phyloP scores from a whole-genome alignment of 495 filamentous ascomycete species.

The Trichoderma gamsii region DNA sequence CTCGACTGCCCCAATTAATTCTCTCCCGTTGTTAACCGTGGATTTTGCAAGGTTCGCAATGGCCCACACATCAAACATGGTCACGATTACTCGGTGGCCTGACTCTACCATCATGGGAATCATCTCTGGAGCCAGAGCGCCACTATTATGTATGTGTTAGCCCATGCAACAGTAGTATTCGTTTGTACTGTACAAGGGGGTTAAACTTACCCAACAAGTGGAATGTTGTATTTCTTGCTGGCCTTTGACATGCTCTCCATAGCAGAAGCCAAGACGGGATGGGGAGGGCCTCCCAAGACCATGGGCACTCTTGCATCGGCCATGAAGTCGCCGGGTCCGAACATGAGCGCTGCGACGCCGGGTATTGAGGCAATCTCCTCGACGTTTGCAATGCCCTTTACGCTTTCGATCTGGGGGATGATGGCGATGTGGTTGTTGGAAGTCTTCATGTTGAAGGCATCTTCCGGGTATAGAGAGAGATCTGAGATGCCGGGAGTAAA shows the following conservation, averaged over 20 bases:
- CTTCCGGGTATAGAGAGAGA: constrained; percentile 19
- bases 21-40: no score
- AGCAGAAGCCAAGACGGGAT: not conserved
- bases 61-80: not conserved
- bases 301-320: constrained; percentile 2
- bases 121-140: not conserved
- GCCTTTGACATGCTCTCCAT: not conserved
- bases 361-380: constrained; percentile 44
- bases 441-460: constrained; percentile 31
- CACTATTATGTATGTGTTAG: not conserved
- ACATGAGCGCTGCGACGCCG: constrained; percentile 39
- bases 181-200: no score
- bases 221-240: not conserved
- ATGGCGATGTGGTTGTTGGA: constrained; percentile 34
- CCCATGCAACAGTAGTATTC: no score
- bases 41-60: not conserved
- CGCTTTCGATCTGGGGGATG: constrained; percentile 45
- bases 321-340: constrained; percentile 23
- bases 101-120: not conserved
- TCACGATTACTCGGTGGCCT: not conserved
- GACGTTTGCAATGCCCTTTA: constrained; percentile 41
- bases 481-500: constrained; percentile 19
- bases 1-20: no score
- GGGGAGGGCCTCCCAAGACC: not conserved
- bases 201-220: constrained; percentile 14